Conservation (phyloP, 305 asterid genomes). For the Ruellia speciosa region DNA sequence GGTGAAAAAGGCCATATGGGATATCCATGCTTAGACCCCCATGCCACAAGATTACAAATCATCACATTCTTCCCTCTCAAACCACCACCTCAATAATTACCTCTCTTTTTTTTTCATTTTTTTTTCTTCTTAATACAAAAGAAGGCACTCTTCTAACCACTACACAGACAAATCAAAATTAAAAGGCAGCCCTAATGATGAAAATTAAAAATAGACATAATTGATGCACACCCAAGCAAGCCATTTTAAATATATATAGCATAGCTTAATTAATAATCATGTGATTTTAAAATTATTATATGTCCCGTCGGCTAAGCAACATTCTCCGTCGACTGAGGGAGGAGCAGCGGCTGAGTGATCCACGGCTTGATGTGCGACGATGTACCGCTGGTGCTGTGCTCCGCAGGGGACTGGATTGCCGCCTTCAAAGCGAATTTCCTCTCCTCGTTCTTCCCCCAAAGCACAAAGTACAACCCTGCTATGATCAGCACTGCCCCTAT, state of each 20-base stretch:
- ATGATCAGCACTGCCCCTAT: constrained; percentile 74
- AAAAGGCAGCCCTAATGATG: constrained; percentile 6
- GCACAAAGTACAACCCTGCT: constrained; percentile 59
- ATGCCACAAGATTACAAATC: constrained; percentile 28
- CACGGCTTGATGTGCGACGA: constrained; percentile 44
- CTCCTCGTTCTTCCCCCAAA: constrained; percentile 81
- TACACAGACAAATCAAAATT: constrained; percentile 1
- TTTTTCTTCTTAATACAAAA: background rate
- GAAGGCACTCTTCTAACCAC: constrained; percentile 32
- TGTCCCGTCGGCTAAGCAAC: constrained; percentile 37
- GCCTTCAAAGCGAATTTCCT: constrained; percentile 40
- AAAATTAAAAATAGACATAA: constrained; percentile 14
- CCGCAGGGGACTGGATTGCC: constrained; percentile 39
- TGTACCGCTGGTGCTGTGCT: constrained; percentile 32
- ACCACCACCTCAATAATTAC: background rate
- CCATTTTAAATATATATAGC: constrained; percentile 16
- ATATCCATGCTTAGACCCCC: constrained; percentile 28
- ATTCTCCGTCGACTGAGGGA: constrained; percentile 45
- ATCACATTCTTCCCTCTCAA: constrained; percentile 25
- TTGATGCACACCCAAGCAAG: constrained; percentile 30
- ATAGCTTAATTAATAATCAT: constrained; percentile 13
- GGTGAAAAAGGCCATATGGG: constrained; percentile 18
- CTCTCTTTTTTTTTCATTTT: constrained; percentile 2
- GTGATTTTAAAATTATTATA: constrained; percentile 10
- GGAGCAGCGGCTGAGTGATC: constrained; percentile 67